Evolutionary conservation across 129 eudicot species (phyloP).

Genomic region (Flaveria linearis): DNA sequence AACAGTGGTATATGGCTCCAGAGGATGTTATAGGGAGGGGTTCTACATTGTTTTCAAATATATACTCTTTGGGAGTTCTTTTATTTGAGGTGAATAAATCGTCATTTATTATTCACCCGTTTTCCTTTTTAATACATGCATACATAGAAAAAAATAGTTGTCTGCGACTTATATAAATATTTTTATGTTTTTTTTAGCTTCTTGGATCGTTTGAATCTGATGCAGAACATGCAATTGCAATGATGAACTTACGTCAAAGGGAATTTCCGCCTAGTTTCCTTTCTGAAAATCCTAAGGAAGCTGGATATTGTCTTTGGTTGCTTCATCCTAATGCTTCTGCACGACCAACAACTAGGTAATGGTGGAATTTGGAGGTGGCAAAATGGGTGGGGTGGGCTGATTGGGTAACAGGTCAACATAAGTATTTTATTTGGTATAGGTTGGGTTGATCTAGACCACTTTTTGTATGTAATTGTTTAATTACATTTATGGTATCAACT

Average conservation of each 20-base stretch:
- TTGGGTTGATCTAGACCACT: neutral
- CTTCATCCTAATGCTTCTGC: constrained; percentile 85
- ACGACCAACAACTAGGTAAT: constrained; percentile 77
- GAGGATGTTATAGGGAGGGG: constrained; percentile 54
- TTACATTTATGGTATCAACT: neutral
- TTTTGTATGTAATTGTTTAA: neutral
- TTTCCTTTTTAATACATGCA: neutral
- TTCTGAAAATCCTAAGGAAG: constrained; percentile 76
- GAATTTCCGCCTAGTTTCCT: constrained; percentile 77
- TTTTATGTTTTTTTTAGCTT: constrained; percentile 49
- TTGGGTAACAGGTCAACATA: neutral
- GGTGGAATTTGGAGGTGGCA: constrained; percentile 1
- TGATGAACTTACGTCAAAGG: constrained; percentile 77
- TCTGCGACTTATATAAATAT: constrained; percentile 18
- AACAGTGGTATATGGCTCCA: constrained; percentile 75
- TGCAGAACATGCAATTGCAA: constrained; percentile 72
- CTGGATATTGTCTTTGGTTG: constrained; percentile 92
- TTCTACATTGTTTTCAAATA: constrained; percentile 62
- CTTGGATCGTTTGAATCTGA: constrained; percentile 69
- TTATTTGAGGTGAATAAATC: constrained; percentile 63
- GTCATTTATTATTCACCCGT: neutral
- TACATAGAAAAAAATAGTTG: neutral
- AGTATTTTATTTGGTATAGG: neutral
- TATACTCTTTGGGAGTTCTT: constrained; percentile 76
- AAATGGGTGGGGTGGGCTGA: neutral